phyloP scores from a whole-genome alignment of 345 rosid species.

The Citrus cavaleriei region DNA sequence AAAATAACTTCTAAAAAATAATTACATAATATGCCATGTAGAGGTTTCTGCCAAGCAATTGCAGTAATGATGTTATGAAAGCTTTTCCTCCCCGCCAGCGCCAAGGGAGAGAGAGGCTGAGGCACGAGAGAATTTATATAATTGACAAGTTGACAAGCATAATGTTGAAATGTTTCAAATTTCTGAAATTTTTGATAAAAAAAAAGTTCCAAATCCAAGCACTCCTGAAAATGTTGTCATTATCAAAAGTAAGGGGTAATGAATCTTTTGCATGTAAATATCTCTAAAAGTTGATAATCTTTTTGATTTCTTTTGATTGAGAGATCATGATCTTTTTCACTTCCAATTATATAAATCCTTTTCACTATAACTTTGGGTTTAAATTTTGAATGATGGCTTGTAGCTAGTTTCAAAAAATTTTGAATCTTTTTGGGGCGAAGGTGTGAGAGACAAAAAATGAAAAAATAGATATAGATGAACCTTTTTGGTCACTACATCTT shows the following conservation, averaged over 20 bases:
- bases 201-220: constrained; percentile 11
- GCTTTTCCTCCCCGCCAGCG: constrained; percentile 27
- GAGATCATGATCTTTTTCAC: constrained; percentile 43
- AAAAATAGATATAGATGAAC: neutral
- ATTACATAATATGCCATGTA: neutral
- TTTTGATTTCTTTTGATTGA: constrained; percentile 43
- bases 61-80: neutral
- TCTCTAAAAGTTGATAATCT: constrained; percentile 30
- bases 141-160: constrained; percentile 3
- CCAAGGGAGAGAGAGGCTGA: constrained; percentile 7
- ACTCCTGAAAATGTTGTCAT: constrained; percentile 10
- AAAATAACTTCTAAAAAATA: too few species aligned
- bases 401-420: constrained; percentile 8
- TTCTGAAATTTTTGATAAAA: constrained; percentile 1
- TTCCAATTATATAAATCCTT: constrained; percentile 22
- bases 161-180: neutral
- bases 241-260: constrained; percentile 5
- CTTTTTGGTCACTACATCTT: neutral
- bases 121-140: neutral
- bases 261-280: constrained; percentile 17
- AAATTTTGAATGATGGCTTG: constrained; percentile 25
- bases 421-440: constrained; percentile 18
- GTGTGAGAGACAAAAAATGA: constrained; percentile 4
- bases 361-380: constrained; percentile 8
- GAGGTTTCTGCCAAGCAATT: neutral